Evolutionary conservation across 768 basidiomycete species (phyloP), one percentile per base, ranked within the genome.

Genomic region (Boletus pseudo-olivaceus): DNA sequence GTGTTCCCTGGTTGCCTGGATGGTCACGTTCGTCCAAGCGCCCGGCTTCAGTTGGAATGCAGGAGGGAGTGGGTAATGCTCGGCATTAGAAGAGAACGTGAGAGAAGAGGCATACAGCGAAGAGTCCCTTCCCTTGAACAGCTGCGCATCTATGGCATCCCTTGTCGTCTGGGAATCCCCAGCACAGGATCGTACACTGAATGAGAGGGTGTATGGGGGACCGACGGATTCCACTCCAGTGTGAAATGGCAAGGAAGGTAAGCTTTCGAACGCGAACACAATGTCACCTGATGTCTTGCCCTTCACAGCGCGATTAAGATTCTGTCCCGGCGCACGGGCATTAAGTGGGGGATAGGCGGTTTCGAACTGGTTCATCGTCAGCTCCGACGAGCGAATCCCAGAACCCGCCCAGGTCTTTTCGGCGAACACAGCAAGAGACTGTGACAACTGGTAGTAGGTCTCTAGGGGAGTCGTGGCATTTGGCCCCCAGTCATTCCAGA

Each of bases 401-500:
- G 73, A 73, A 14, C 76, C 76, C 9, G 75, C 65, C 77, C 77
- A 78, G 8, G 73, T 62, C 57, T 77, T 77, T 61, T 77, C 77
- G 1, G 62, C 72, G 48, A 78, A 71, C 6, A 75, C 66, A 7
- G 76, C 74, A 23, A 76, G 52, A 30, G 74, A 75, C 38, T 67
- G 71, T 7, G 76, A 66, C 8, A 78, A 64, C 48, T 77, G 74
- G 58, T 76, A 75, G 55, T 76, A 77, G 2, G 71, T 69, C 64
- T 78, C 77, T 11, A 76, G 62, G 8, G 70, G 71, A 6, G 75
- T 77, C 30, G 75, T 76, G 33, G 76, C 74, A 34, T 76, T 78
- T 46, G 76, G 72, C 1, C 77, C 77, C 74, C 75, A 77, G 61
- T 78, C 76, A 42, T 73, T 75, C 74, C 74, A 75, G 9, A 75